Percentiles rank a stretch among this genome's conserved stretches.
Conservation (phyloP, 148 eudicot species). For the Rhododendron molle region DNA sequence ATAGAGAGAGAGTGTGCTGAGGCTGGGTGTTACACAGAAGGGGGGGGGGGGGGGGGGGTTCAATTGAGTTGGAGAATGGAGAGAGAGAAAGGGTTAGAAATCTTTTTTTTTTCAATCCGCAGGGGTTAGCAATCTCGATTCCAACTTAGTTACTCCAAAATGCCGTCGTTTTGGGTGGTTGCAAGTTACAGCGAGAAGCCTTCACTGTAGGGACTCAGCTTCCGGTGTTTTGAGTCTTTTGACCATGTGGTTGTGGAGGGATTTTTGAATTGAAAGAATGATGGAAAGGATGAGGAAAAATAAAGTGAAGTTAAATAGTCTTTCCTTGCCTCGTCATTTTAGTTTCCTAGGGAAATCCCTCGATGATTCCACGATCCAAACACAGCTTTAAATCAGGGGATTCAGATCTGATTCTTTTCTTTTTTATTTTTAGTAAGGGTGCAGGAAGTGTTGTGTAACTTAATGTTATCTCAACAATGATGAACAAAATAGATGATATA, state of each 20-base stretch:
- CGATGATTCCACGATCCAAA: not conserved
- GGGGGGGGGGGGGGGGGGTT: too few relatives aligned
- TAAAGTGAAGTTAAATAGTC: not conserved
- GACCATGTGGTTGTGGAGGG: not conserved
- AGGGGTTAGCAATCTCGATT: too few relatives aligned
- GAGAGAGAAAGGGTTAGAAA: too few relatives aligned
- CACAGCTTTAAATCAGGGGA: not conserved
- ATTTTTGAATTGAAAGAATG: not conserved
- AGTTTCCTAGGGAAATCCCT: not conserved
- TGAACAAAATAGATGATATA: not conserved
- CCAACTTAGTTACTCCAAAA: too few relatives aligned
- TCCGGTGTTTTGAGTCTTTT: not conserved
- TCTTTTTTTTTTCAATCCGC: too few relatives aligned
- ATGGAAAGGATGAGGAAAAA: not conserved
- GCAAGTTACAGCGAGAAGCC: too few relatives aligned
- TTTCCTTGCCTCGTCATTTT: not conserved
- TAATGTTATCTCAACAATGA: not conserved
- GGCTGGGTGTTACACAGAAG: too few relatives aligned
- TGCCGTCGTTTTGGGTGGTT: too few relatives aligned
- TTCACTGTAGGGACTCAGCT: too few relatives aligned
- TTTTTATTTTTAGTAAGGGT: not conserved
- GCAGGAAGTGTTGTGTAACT: not conserved
- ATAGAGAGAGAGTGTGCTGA: too few relatives aligned
- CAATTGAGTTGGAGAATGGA: too few relatives aligned
- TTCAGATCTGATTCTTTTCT: not conserved